Conservation (phyloP, 106 monocot species). For the Allium cepa region DNA sequence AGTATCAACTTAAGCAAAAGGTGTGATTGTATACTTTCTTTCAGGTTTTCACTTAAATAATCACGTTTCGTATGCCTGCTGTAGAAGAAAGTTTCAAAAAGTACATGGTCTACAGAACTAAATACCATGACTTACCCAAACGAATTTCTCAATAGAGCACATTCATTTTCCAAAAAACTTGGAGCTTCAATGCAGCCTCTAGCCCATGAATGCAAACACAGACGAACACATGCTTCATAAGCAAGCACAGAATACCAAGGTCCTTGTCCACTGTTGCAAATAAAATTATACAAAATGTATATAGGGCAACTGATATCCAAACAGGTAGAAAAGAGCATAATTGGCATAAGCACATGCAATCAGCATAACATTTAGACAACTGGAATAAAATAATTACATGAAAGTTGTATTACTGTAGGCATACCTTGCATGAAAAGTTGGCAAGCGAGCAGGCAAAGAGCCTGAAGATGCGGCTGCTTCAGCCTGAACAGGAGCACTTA, state of each 20-base stretch:
- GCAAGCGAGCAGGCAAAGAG: slow-evolving; percentile 52
- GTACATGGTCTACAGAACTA: not conserved
- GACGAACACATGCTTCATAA: slow-evolving; percentile 94
- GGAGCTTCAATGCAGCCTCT: slow-evolving; percentile 99
- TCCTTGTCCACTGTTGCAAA: slow-evolving; percentile 59
- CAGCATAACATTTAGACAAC: not conserved
- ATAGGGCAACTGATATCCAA: no score
- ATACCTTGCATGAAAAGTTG: slow-evolving; percentile 90
- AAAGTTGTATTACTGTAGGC: not conserved
- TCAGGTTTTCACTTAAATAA: no score
- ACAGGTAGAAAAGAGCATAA: no score
- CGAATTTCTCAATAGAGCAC: slow-evolving; percentile 65
- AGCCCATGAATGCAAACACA: slow-evolving; percentile 98
- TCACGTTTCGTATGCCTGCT: no score
- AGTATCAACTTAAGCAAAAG: not conserved
- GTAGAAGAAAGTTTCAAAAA: no score
- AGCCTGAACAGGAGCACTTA: slow-evolving; percentile 26
- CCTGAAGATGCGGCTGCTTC: slow-evolving; percentile 39
- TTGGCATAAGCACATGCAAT: not conserved
- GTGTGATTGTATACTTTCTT: no score
- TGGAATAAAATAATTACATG: not conserved
- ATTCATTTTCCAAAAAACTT: slow-evolving; percentile 89
- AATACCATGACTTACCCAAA: slow-evolving; percentile 56
- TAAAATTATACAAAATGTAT: no score
- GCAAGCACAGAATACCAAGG: slow-evolving; percentile 93